These are phyloP conservation scores for Ophiocordyceps camponoti-saundersi DNA, from an alignment of 2,329 filamentous ascomycete genomes.

Conservation along the genomic window DNA sequence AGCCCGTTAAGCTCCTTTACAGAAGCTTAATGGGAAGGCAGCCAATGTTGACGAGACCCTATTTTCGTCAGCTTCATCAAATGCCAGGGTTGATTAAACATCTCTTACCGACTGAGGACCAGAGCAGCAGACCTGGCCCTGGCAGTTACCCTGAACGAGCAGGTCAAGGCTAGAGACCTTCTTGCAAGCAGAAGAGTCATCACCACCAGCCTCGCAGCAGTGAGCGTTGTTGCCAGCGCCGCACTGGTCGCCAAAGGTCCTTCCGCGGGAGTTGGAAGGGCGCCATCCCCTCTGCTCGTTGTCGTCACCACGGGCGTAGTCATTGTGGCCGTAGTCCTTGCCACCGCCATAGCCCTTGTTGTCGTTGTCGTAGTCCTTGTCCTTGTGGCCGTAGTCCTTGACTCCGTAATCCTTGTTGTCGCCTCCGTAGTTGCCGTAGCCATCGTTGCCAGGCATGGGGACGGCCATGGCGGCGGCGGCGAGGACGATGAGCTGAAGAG, in stretches of 20 bases:
- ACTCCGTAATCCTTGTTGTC: not conserved
- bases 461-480: not conserved
- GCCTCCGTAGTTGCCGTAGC: not conserved
- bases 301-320: not conserved
- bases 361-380: not conserved
- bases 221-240: not conserved
- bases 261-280: not conserved
- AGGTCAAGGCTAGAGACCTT: not conserved
- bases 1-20: not conserved
- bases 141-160: not conserved
- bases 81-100: too few relatives aligned
- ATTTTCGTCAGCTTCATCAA: too few relatives aligned
- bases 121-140: not conserved
- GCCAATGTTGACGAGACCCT: not conserved
- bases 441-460: not conserved
- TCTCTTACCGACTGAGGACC: not conserved
- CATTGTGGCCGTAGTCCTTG: not conserved
- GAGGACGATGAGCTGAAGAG: not conserved
- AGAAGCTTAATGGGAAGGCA: not conserved
- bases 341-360: not conserved
- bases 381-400: not conserved
- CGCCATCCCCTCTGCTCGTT: not conserved
- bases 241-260: not conserved
- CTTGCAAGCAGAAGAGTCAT: not conserved
- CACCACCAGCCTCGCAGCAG: not conserved